Evolutionary conservation across 2,329 filamentous ascomycete genomes (phyloP), one percentile per base, ranked within the genome.

Genomic region (Exophiala xenobiotica): DNA sequence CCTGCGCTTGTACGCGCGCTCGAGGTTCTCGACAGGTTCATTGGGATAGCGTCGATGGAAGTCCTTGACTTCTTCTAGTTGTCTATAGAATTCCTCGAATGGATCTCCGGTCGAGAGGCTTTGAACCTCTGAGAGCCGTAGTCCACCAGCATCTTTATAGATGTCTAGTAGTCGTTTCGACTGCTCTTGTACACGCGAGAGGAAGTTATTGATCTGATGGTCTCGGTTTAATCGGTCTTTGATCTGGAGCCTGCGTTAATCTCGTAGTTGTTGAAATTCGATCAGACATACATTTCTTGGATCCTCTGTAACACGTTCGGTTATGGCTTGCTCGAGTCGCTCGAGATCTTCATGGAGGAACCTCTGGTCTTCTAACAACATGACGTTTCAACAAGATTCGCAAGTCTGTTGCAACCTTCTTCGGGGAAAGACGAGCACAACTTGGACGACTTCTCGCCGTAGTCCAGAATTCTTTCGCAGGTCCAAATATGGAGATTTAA

Each of bases 331-430:
- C 73, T 99, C 93, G 53, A 99, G 81, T 58, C 93, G 86, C 78
- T 99, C 93, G 44, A 99, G 76, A 72, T 99, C 93, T 81, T 99
- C 93, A 64, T 96, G 91, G 63, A 96, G 82, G 65, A 89, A 90
- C 63, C 93, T 83, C 73, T 97, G 87, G 63, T 97, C 91, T 77
- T 99, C 95, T 58, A 96, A 74, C 61, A 95, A 76, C 90, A 96
- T 83, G 31, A n/a, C n/a, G n/a, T n/a, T n/a, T n/a, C n/a, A n/a
- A n/a, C n/a, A n/a, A n/a, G n/a, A n/a, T n/a, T n/a, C n/a, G n/a
- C n/a, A n/a, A n/a, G n/a, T n/a, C n/a, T n/a, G n/a, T n/a, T n/a
- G n/a, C n/a, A n/a, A n/a, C n/a, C n/a, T n/a, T n/a, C n/a, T n/a
- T n/a, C n/a, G n/a, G n/a, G n/a, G n/a, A n/a, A n/a, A n/a, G n/a